phyloP scores from a whole-genome alignment of 768 basidiomycete genomes.

The Rossbeevera mucosa region DNA sequence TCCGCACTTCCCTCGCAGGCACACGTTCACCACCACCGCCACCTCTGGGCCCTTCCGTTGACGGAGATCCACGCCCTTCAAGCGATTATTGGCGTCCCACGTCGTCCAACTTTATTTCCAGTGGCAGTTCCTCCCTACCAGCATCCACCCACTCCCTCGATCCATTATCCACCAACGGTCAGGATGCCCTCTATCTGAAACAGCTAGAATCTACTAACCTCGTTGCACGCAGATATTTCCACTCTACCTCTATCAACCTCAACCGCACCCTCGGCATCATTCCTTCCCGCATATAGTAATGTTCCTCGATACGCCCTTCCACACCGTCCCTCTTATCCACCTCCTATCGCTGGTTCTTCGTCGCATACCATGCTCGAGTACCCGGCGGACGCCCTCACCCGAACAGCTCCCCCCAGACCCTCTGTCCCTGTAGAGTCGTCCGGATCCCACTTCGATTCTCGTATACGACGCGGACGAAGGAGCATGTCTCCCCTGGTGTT shows the following conservation, averaged over 20 bases:
- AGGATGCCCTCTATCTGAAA: constrained; percentile 12
- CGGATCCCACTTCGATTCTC: constrained; percentile 4
- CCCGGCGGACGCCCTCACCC: constrained; percentile 20
- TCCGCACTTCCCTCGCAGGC: constrained; percentile 37
- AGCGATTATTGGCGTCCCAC: constrained; percentile 16
- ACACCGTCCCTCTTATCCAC: constrained; percentile 24
- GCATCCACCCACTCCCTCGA: constrained; percentile 8
- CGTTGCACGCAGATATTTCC: constrained; percentile 11
- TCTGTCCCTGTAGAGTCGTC: constrained; percentile 9
- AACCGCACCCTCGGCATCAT: constrained; percentile 16
- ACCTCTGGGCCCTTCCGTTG: constrained; percentile 19
- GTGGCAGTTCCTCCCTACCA: constrained; percentile 1
- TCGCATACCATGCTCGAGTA: constrained; percentile 16
- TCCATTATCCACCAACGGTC: constrained; percentile 22
- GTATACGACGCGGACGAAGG: constrained; percentile 15
- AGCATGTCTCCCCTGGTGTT: constrained; percentile 26
- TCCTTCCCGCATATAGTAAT: constrained; percentile 22
- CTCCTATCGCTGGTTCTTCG: constrained; percentile 6
- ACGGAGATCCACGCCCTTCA: constrained; percentile 14
- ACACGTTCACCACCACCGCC: constrained; percentile 28
- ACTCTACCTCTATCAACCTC: constrained; percentile 6
- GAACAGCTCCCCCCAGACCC: constrained; percentile 10
- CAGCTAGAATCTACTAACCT: constrained; percentile 9
- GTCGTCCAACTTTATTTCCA: constrained; percentile 20
- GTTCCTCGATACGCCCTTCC: constrained; percentile 13